Evolutionary conservation across 2,329 filamentous ascomycete species (phyloP), one percentile per base, ranked within the genome.

Genomic region (Thielaviopsis musarum): DNA sequence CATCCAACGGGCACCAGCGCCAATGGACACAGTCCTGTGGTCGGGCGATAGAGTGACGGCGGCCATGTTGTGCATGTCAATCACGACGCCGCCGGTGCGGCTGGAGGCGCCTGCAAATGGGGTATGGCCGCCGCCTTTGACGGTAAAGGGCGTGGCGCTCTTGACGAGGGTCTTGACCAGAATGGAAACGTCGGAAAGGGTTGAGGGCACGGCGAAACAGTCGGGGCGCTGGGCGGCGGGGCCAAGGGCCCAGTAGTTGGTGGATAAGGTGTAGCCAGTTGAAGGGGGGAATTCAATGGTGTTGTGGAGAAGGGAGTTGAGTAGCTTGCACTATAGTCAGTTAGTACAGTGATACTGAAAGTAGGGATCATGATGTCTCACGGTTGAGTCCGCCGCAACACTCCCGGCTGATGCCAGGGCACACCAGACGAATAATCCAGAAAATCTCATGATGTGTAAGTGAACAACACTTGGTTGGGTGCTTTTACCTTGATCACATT

Each of bases 1-100:
- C 0, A 61, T 60, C 77, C 76, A 80, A 5, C 71, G 67, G n/a
- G 70, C 70, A 2, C 76, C 77, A 0, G 73, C 65, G 0, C 75
- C 75, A 13, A 79, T 66, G 17, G 67, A 69, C 6, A 72, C 71
- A 1, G 68, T 70, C 0, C 64, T 64, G 12, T 68, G 68, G 21
- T 63, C 56, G n/a, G 64, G 61, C 5, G 59, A 51, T 1, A 65
- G 56, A 10, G 41, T 13, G 49, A 64, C 62, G n/a, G 65, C 41
- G n/a, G 59, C 52, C 48, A 58, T 52, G 28, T 48, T 34, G 10
- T 52, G 19, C 56, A 58, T 52, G 55, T 68, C 66, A 19, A 69
- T 62, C 3, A 66, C 67, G 10, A 69, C 62, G 26, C 68, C 68
- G 12, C 65, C 56, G 4, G 66, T 54, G 49, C 68, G 61, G 48